phyloP scores from a whole-genome alignment of 192 early-diverging fungal genomes.

The Phycomyces blakesleeanus region DNA sequence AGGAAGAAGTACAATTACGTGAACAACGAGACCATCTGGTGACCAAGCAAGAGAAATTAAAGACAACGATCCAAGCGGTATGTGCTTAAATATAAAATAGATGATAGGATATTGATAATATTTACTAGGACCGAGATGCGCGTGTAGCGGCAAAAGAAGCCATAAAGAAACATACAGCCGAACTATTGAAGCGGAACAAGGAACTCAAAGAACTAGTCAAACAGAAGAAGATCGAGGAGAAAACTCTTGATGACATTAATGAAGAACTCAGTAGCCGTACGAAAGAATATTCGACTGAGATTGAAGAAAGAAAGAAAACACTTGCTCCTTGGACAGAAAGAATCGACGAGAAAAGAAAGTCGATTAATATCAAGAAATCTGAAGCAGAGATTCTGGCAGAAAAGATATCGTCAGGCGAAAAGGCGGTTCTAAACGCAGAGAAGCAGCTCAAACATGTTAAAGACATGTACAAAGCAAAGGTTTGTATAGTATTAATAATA shows the following conservation, averaged over 20 bases:
- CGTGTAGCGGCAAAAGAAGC: slow-evolving; percentile 59
- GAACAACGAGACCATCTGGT: slow-evolving; percentile 83
- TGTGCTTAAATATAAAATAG: neutral
- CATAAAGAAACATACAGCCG: slow-evolving; percentile 67
- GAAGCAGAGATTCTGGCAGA: slow-evolving; percentile 78
- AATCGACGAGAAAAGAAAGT: slow-evolving; percentile 67
- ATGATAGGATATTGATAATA: neutral
- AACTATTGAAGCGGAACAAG: slow-evolving; percentile 48
- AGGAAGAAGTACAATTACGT: slow-evolving; percentile 77
- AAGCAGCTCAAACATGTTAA: slow-evolving; percentile 42
- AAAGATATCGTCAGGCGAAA: slow-evolving; percentile 46
- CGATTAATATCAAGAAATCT: slow-evolving; percentile 74
- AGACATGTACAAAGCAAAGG: slow-evolving; percentile 39
- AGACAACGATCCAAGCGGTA: slow-evolving; percentile 63
- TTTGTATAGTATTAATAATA: neutral
- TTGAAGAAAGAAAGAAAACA: slow-evolving; percentile 81
- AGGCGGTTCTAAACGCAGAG: slow-evolving; percentile 61
- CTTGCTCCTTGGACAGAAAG: slow-evolving; percentile 86
- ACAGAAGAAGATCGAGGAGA: slow-evolving; percentile 62
- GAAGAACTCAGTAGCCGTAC: slow-evolving; percentile 86
- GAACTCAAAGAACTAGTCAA: slow-evolving; percentile 64
- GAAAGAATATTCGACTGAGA: slow-evolving; percentile 69
- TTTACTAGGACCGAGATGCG: slow-evolving; percentile 48
- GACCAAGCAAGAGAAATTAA: slow-evolving; percentile 74
- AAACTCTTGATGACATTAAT: slow-evolving; percentile 70